Base-by-base conservation (phyloP, 1,284 basidiomycete genomes). In the Cryptococcus floricola region DNA sequence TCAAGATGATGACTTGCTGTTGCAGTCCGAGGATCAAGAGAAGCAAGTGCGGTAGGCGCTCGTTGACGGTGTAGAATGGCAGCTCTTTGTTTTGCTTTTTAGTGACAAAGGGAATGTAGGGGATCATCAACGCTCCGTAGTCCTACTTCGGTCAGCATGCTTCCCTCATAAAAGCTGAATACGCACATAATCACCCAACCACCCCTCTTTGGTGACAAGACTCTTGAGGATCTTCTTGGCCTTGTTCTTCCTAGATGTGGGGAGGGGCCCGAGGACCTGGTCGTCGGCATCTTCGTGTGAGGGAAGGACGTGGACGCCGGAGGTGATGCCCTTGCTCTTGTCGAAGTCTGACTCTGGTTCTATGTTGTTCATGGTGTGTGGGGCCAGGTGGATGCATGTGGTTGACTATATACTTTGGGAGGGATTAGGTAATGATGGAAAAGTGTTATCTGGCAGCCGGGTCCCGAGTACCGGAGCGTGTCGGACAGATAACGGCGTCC, bases 131-230 rank as follows among this genome's bases (percentile, higher is more conserved):
- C 4, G 62, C 50, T 7, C 44, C 56, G 34, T 70, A 67, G 59
- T 70, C 61, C 65, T 66, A 28, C 46, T 25, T 13, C 44, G 6
- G 39, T 42, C 34, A 48, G 42, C 9, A 19, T 34, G 2, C 10
- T 28, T n/a, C n/a, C 23, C 27, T 6, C 28, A 2, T 2, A 14
- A 42, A 12, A 38, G 2, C 39, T 5, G n/a, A 13, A 44, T 3
- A 53, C 60, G 55, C 53, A 69, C 66, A 51, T 68, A 67, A 52
- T 68, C 65, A 27, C 67, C 67, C 12, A 68, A 50, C 68, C 67
- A 68, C 2, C 60, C 64, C 18, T 68, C 60, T 46, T 63, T 66
- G 51, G 54, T 65, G 2, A 28, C 45, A 3, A 67, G 52, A 6
- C 52, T 54, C 48, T 57, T 63, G 31, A 50, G 7, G 13, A 57